phyloP scores from a whole-genome alignment of 495 filamentous ascomycete genomes.

The Ramalina intermedia region DNA sequence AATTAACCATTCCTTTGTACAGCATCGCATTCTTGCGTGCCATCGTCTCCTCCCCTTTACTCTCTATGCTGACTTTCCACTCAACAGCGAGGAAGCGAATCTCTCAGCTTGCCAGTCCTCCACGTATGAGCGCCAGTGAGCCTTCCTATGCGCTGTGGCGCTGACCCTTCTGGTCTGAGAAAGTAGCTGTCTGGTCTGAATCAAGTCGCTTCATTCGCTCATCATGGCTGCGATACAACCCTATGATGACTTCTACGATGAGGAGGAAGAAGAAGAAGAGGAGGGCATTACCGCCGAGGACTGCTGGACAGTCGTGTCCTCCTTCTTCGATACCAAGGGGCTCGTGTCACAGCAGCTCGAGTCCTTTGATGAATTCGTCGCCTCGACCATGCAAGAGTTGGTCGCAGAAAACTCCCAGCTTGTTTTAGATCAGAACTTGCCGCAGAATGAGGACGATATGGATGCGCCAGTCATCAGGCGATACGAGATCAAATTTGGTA shows the following conservation, averaged over 20 bases:
- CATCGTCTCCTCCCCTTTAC: no score
- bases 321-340: conserved; percentile 91
- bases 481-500: conserved; percentile 87
- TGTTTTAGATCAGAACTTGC: conserved; percentile 75
- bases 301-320: conserved; percentile 91
- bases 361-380: conserved; percentile 94
- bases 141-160: neutral
- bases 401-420: conserved; percentile 78
- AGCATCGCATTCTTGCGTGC: no score
- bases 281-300: conserved; percentile 78
- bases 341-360: conserved; percentile 95
- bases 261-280: conserved; percentile 58
- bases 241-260: conserved; percentile 39
- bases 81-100: no score
- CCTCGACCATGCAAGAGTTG: conserved; percentile 81
- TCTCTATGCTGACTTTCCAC: no score
- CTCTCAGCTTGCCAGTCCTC: no score
- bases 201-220: neutral
- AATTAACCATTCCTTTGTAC: no score
- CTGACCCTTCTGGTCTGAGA: neutral
- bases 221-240: conserved; percentile 37
- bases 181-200: no score
- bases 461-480: conserved; percentile 68
- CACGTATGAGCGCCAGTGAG: no score
- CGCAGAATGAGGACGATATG: conserved; percentile 48